Percentiles rank a stretch among this genome's conserved stretches.
Conservation (phyloP, 2,329 filamentous ascomycete species). For the Cladophialophora immunda region DNA sequence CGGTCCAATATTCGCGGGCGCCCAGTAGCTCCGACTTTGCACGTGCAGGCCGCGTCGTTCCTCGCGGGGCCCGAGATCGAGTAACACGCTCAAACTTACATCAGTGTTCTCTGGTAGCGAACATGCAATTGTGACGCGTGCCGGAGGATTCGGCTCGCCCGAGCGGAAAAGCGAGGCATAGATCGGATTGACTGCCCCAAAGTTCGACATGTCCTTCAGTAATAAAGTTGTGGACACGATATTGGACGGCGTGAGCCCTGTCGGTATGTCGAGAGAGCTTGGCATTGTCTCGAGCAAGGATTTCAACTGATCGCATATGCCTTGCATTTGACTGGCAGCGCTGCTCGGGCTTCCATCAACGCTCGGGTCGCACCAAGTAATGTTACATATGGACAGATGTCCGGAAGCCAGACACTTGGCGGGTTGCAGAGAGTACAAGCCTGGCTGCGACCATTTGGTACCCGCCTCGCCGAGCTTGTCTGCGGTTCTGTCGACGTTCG, state of each 20-base stretch:
- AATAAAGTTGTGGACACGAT: conserved; percentile 67
- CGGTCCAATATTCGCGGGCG: conserved; percentile 94
- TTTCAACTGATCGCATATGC: conserved; percentile 24
- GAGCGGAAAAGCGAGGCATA: conserved; percentile 76
- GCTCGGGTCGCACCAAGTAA: conserved; percentile 6
- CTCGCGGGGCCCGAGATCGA: conserved; percentile 49
- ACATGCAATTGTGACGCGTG: conserved; percentile 80
- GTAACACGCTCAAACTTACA: conserved; percentile 66
- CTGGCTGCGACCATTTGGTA: not conserved
- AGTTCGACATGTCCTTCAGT: conserved; percentile 81
- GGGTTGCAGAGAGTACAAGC: not conserved
- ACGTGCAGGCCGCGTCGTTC: conserved; percentile 75
- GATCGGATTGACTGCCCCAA: conserved; percentile 74
- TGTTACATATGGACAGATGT: conserved; percentile 26
- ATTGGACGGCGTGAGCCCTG: conserved; percentile 37
- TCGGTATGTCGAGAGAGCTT: not conserved
- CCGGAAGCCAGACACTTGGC: conserved; percentile 23
- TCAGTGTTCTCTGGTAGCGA: conserved; percentile 67
- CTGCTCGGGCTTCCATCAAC: not conserved
- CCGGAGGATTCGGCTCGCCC: conserved; percentile 78
- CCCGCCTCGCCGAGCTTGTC: not conserved
- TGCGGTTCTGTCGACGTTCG: conserved; percentile 1
- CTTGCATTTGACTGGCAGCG: conserved; percentile 32
- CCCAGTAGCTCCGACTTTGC: conserved; percentile 95
- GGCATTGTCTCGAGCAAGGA: conserved; percentile 16